Evolutionary conservation across 2,329 filamentous ascomycete genomes (phyloP).

Genomic region (Bipolaris bicolor): DNA sequence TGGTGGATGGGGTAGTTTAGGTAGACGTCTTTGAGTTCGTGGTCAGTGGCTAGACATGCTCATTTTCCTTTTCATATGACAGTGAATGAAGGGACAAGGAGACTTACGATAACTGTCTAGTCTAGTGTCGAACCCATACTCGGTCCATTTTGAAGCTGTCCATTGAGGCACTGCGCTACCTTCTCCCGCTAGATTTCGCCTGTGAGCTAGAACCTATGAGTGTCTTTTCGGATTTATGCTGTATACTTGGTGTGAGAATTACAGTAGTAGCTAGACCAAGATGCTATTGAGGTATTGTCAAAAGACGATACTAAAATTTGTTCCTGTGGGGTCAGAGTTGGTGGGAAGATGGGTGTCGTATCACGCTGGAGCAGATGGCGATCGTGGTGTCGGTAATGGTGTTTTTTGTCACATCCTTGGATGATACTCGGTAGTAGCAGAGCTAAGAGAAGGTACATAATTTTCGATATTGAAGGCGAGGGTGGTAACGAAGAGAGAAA

Average conservation of each 20-base stretch:
- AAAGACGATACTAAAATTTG: conserved; percentile 48
- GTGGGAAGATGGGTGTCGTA: conserved; percentile 36
- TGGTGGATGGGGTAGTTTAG: conserved; percentile 48
- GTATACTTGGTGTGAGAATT: background rate
- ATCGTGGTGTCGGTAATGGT: conserved; percentile 17
- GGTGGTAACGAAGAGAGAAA: background rate
- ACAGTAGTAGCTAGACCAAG: conserved; percentile 46
- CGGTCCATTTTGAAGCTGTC: conserved; percentile 42
- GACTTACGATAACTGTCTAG: conserved; percentile 42
- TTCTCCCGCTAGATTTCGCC: conserved; percentile 36
- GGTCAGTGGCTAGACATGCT: background rate
- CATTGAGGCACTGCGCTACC: conserved; percentile 47
- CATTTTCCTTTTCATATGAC: background rate
- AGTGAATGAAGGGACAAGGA: background rate
- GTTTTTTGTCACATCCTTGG: conserved; percentile 5
- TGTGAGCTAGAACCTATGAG: conserved; percentile 29
- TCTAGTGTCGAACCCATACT: conserved; percentile 38
- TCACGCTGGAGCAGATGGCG: conserved; percentile 30
- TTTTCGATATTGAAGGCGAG: background rate
- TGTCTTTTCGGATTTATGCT: background rate
- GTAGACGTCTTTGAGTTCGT: conserved; percentile 3
- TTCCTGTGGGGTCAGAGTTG: conserved; percentile 42
- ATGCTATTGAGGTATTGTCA: conserved; percentile 47
- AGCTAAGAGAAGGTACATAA: background rate
- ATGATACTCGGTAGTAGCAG: background rate